Evolutionary conservation across 805 yeast genomes (phyloP), one percentile per base, ranked within the genome.

Genomic region (Schwanniomyces yamadae): DNA sequence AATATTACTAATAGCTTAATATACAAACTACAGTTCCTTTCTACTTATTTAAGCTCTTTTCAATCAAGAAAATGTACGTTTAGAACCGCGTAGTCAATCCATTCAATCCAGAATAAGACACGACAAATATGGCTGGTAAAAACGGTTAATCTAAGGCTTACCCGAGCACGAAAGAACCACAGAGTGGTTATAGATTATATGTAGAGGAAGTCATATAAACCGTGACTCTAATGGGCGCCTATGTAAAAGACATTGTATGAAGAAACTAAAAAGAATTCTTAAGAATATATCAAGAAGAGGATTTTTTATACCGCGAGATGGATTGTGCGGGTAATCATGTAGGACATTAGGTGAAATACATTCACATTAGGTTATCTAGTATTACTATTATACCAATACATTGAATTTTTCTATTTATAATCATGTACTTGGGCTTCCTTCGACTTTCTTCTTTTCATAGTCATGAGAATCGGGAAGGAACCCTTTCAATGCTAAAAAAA

Each of bases 151-250:
- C 90, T 85, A 75, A 84, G 93, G 84, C 85, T 69, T 66, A 84
- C 93, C 93, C 93, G 90, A 85, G 95, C 95, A 85, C 95, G 86
- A 75, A 75, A 66, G 45, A 57, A 61, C 58, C 69, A 61, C 71
- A 62, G 36, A 57, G 66, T 57, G 65, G 59, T 45, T 48, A 52
- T 52, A 61, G 77, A 61, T 54, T 67, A 66, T 63, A 68, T 66
- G 78, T 67, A 52, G 75, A 65, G 53, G 63, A 53, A 52, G 45
- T 57, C 72, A 71, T 62, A 66, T 64, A 69, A 60, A 55, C 78
- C 77, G 82, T 76, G 80, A 77, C 82, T 77, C 82, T 77, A 76
- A 77, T 76, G 91, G 93, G 91, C 82, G 90, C 84, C 93, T 82
- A 73, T 63, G 45, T 46, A 41, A 57, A 61, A 64, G 68, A 63